phyloP scores from a whole-genome alignment of 2,329 filamentous ascomycete species.

The Cladorrhinum sp. region DNA sequence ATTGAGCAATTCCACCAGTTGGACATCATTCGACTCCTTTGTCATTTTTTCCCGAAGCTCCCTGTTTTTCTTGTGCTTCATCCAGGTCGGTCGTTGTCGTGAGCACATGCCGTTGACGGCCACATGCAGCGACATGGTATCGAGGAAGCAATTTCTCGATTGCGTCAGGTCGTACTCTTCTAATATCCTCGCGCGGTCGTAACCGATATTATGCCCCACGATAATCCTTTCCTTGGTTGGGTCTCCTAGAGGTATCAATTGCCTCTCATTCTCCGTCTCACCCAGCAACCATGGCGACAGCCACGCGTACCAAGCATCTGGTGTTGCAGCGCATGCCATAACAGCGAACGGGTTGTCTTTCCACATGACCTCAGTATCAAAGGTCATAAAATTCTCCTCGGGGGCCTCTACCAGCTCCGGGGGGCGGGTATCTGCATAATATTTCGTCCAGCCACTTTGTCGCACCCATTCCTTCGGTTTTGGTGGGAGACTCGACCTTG shows the following conservation, averaged over 20 bases:
- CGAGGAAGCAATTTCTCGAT: constrained; percentile 80
- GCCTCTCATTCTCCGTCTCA: constrained; percentile 71
- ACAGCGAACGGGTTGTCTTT: constrained; percentile 89
- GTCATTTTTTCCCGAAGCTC: constrained; percentile 79
- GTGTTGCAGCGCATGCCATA: constrained; percentile 91
- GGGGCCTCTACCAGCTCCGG: constrained; percentile 63
- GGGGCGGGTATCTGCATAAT: constrained; percentile 64
- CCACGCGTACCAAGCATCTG: constrained; percentile 95
- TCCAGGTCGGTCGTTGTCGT: constrained; percentile 91
- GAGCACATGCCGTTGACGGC: constrained; percentile 99
- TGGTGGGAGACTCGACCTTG: constrained; percentile 55
- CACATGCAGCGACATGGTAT: constrained; percentile 97
- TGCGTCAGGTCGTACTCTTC: constrained; percentile 89
- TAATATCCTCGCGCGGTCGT: constrained; percentile 80
- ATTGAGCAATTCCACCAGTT: constrained; percentile 68
- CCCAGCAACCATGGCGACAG: constrained; percentile 90
- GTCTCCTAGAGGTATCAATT: constrained; percentile 85
- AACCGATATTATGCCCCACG: constrained; percentile 93
- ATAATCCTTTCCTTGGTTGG: constrained; percentile 69
- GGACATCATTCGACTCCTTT: constrained; percentile 65
- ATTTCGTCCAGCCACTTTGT: constrained; percentile 92
- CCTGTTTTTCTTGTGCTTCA: constrained; percentile 89
- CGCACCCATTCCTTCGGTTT: constrained; percentile 70
- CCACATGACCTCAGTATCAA: constrained; percentile 97
- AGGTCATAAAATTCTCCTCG: constrained; percentile 77